Conservation (phyloP, 768 basidiomycete species). For the Suillus weaverae region DNA sequence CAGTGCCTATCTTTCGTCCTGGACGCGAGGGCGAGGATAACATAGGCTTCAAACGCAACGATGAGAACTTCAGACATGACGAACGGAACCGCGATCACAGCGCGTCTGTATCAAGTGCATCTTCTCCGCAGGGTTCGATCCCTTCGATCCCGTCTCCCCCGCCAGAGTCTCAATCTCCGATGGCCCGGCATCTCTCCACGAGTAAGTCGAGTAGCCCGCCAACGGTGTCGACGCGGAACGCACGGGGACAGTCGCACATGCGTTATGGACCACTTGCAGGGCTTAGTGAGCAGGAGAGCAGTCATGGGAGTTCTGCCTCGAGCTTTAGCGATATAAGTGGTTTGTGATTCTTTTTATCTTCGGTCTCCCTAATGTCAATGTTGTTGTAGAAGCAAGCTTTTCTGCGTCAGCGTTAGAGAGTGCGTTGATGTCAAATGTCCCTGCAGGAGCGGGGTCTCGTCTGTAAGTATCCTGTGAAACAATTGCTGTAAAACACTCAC, state of each 20-base stretch:
- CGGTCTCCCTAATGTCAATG: background rate
- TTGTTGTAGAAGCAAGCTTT: slow-evolving; percentile 60
- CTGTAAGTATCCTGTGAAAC: slow-evolving; percentile 50
- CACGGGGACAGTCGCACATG: slow-evolving; percentile 48
- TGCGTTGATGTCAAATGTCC: slow-evolving; percentile 74
- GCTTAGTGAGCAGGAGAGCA: slow-evolving; percentile 58
- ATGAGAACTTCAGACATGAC: slow-evolving; percentile 38
- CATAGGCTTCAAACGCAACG: slow-evolving; percentile 28
- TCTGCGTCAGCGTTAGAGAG: slow-evolving; percentile 82
- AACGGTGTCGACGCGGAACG: slow-evolving; percentile 54
- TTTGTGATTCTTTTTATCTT: slow-evolving; percentile 33
- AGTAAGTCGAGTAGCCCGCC: slow-evolving; percentile 66
- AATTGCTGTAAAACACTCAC: background rate
- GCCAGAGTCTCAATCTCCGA: slow-evolving; percentile 52
- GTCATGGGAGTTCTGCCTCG: slow-evolving; percentile 71
- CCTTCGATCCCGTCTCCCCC: slow-evolving; percentile 80
- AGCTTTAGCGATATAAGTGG: slow-evolving; percentile 88
- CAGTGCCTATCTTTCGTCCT: slow-evolving; percentile 14
- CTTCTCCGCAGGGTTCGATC: slow-evolving; percentile 76
- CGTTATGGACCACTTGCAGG: slow-evolving; percentile 47
- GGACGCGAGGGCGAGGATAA: slow-evolving; percentile 18
- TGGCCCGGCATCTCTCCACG: slow-evolving; percentile 50
- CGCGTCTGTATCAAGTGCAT: slow-evolving; percentile 72
- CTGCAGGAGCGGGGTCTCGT: slow-evolving; percentile 56
- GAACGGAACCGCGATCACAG: slow-evolving; percentile 57